These are phyloP conservation scores for Boletus edulis DNA, from an alignment of 768 basidiomycete genomes.

Conservation along the genomic window DNA sequence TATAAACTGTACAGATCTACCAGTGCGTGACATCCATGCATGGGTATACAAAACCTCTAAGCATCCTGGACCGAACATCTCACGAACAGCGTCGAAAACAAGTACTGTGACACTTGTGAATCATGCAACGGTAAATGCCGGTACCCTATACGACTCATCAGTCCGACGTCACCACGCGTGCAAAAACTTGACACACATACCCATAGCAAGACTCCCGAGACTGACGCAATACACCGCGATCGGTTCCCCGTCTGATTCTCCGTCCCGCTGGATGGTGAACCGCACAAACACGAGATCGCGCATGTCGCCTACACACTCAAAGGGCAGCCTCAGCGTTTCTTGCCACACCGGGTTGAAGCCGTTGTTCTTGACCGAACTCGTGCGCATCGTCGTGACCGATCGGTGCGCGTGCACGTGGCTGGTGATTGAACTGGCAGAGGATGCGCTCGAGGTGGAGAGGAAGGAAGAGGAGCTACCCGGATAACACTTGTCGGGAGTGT, in stretches of 20 bases:
- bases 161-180: neutral
- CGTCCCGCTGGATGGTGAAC: conserved; percentile 71
- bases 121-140: conserved; percentile 91
- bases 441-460: conserved; percentile 1
- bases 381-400: conserved; percentile 53
- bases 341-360: conserved; percentile 93
- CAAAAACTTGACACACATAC: conserved; percentile 39
- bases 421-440: conserved; percentile 4
- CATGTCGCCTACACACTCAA: conserved; percentile 75
- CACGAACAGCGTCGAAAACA: conserved; percentile 94
- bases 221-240: conserved; percentile 74
- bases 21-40: too few relatives aligned
- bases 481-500: conserved; percentile 68
- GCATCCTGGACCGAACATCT: conserved; percentile 48
- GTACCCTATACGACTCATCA: conserved; percentile 54
- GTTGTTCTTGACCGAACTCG: conserved; percentile 72
- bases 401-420: conserved; percentile 32
- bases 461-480: conserved; percentile 16
- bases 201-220: conserved; percentile 68
- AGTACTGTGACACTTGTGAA: conserved; percentile 77
- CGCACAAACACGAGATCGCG: conserved; percentile 80
- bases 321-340: conserved; percentile 65
- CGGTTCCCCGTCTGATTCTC: conserved; percentile 55
- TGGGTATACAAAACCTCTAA: neutral
- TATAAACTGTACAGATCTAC: too few relatives aligned